Evolutionary conservation across 345 rosid genomes (phyloP), one percentile per base, ranked within the genome.

Genomic region (Adansonia digitata): DNA sequence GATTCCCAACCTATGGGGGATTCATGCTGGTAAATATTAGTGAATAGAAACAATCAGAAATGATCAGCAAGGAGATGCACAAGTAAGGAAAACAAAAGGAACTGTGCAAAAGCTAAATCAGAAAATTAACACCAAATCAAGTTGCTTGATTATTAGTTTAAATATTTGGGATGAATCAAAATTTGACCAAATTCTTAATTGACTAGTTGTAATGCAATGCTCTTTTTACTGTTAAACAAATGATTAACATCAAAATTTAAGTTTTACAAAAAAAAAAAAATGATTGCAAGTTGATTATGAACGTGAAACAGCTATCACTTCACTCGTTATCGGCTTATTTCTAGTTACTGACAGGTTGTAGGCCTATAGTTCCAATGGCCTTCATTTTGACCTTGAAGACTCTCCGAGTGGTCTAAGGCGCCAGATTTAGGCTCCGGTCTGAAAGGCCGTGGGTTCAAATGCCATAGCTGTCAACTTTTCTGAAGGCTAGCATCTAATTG

Each of bases 381-480:
- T 40, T 40, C 10, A 9, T 12, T 40, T 8, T 42, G 11, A 42
- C 12, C 2, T n/a, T n/a, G n/a, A n/a, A n/a, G n/a, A n/a, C n/a
- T 92, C 94, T 98, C 97, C 94, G 97, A 95, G 97, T 93, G 99
- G 97, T 92, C 98, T 90, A 90, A 94, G 97, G 95, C 97, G 97
- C 95, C 97, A 90, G 94, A 93, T 89, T 93, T 90, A 93, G 99
- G 97, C 96, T 93, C 94, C 91, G 94, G 97, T 91, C 97, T 93
- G 98, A 82, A 90, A 94, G 97, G 99, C 97, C 94, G 98, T 93
- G 97, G 97, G 99, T 95, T 95, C 98, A 95, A 93, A 91, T 89
- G 93, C 96, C 97, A 90, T 91, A 93, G 99, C 94, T 90, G 93
- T 93, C 94, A 95, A 1, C 0, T 8, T 34, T 62, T 62, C 9